Conservation (phyloP, 345 rosid genomes). For the Angophora floribunda region DNA sequence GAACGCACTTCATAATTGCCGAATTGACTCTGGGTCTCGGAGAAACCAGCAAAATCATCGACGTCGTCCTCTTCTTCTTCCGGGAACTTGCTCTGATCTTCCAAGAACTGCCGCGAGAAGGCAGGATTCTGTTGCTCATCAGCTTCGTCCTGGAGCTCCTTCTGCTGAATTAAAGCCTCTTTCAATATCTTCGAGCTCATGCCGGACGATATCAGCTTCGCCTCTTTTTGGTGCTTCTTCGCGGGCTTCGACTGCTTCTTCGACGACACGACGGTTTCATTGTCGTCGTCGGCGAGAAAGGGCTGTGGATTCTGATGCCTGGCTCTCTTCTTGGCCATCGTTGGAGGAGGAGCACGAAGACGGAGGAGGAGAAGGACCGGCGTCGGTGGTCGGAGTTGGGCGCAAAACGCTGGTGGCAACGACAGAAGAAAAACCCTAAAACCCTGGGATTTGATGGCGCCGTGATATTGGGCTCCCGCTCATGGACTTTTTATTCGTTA, state of each 20-base stretch:
- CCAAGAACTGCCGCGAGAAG: constrained; percentile 21
- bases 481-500: neutral
- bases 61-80: constrained; percentile 13
- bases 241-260: constrained; percentile 58
- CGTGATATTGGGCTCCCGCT: neutral
- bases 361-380: neutral
- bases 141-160: constrained; percentile 64
- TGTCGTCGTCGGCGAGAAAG: constrained; percentile 32
- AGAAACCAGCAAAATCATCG: constrained; percentile 52
- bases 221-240: constrained; percentile 54
- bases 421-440: neutral
- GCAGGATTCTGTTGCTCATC: constrained; percentile 19
- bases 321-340: constrained; percentile 42
- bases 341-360: neutral
- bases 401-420: neutral
- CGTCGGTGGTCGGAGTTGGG: neutral
- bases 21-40: constrained; percentile 48
- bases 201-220: constrained; percentile 55
- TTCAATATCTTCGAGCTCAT: constrained; percentile 81
- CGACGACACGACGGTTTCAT: constrained; percentile 24
- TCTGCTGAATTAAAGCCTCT: constrained; percentile 76
- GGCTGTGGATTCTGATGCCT: constrained; percentile 61
- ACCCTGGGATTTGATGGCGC: neutral
- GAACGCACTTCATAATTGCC: constrained; percentile 38
- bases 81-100: constrained; percentile 17